These are phyloP conservation scores for Drechmeria coniospora DNA, from an alignment of 2,329 filamentous ascomycete species.

Conservation along the genomic window DNA sequence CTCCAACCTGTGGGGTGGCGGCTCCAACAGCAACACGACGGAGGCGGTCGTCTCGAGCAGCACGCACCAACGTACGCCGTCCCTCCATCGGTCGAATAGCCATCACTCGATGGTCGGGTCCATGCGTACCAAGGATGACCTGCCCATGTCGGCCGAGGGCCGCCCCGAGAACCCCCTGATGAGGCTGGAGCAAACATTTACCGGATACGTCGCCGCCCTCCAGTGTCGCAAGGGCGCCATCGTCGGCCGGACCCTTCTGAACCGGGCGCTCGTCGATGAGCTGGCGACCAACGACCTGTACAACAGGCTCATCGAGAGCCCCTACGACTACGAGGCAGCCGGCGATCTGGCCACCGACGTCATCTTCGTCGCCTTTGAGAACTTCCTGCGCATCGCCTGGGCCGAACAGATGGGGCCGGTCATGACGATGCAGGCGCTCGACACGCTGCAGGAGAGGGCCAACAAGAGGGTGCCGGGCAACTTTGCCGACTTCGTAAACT, in stretches of 20 bases:
- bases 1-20: slow-evolving; percentile 61
- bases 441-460: slow-evolving; percentile 55
- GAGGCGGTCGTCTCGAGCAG: slow-evolving; percentile 13
- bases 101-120: slow-evolving; percentile 41
- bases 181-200: slow-evolving; percentile 71
- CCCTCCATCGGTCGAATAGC: slow-evolving; percentile 28
- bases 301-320: slow-evolving; percentile 72
- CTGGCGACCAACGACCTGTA: slow-evolving; percentile 78
- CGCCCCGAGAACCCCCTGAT: slow-evolving; percentile 50
- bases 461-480: slow-evolving; percentile 55
- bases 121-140: slow-evolving; percentile 28
- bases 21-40: slow-evolving; percentile 24
- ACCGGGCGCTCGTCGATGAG: slow-evolving; percentile 56
- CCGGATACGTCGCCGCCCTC: slow-evolving; percentile 66
- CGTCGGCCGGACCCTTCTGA: slow-evolving; percentile 60
- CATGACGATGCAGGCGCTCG: slow-evolving; percentile 55
- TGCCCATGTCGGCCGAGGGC: slow-evolving; percentile 27
- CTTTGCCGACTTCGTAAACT: slow-evolving; percentile 54
- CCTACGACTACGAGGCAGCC: slow-evolving; percentile 60
- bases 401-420: slow-evolving; percentile 75
- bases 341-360: slow-evolving; percentile 67
- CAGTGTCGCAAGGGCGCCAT: slow-evolving; percentile 80
- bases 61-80: slow-evolving; percentile 25
- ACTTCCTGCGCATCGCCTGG: slow-evolving; percentile 81
- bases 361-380: slow-evolving; percentile 84